A percentile compares a stretch with the other conserved stretches of the same genome.
phyloP scores from a whole-genome alignment of 768 basidiomycete species.

The Leccinum subgranulosum region DNA sequence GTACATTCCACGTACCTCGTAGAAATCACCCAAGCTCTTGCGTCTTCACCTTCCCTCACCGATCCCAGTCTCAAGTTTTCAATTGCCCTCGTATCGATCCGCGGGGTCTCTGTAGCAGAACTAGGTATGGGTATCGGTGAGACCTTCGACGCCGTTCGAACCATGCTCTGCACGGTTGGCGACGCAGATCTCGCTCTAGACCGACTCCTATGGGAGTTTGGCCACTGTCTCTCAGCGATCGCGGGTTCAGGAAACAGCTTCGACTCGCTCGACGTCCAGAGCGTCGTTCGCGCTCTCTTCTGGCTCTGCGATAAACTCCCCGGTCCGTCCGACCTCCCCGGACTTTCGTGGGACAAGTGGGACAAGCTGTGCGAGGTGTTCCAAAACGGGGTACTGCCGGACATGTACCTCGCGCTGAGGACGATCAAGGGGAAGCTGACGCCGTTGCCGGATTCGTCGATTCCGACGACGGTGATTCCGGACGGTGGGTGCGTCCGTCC shows the following conservation, averaged over 20 bases:
- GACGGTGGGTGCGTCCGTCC: slow-evolving; percentile 26
- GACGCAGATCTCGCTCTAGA: slow-evolving; percentile 25
- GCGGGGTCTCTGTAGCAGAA: slow-evolving; percentile 25
- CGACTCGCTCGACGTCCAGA: slow-evolving; percentile 33
- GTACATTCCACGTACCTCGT: slow-evolving; percentile 44
- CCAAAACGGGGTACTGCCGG: slow-evolving; percentile 26
- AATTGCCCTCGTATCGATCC: slow-evolving; percentile 32
- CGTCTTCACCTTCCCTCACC: slow-evolving; percentile 20
- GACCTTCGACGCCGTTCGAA: slow-evolving; percentile 25
- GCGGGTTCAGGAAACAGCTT: slow-evolving; percentile 23
- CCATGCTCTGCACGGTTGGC: slow-evolving; percentile 24
- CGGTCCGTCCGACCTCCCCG: slow-evolving; percentile 44
- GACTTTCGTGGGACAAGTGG: slow-evolving; percentile 47
- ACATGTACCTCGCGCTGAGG: slow-evolving; percentile 31
- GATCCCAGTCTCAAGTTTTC: slow-evolving; percentile 33
- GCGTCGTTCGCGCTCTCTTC: slow-evolving; percentile 46
- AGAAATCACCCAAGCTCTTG: slow-evolving; percentile 37
- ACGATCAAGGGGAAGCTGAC: slow-evolving; percentile 32
- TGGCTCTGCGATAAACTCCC: slow-evolving; percentile 52
- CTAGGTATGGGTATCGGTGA: slow-evolving; percentile 17
- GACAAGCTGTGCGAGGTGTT: slow-evolving; percentile 42
- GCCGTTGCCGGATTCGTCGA: slow-evolving; percentile 22
- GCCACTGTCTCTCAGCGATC: slow-evolving; percentile 33
- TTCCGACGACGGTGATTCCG: slow-evolving; percentile 33
- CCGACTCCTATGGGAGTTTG: slow-evolving; percentile 35